Evolutionary conservation across 306 rosid species (phyloP), one percentile per base, ranked within the genome.

Genomic region (Gynostemma pentaphyllum): DNA sequence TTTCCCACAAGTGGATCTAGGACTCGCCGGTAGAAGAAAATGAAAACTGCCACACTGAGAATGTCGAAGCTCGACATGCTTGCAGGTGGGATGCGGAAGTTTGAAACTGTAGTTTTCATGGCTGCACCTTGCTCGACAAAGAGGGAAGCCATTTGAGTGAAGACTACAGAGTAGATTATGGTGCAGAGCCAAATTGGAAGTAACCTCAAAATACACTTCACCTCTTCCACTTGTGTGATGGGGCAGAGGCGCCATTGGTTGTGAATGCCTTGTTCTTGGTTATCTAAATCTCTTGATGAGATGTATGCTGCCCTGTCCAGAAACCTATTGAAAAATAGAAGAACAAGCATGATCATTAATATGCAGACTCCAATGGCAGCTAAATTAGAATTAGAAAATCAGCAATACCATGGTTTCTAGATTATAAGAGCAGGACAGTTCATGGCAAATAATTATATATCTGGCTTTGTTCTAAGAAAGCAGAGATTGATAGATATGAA

Each of bases 111-210:
- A 32, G 95, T 82, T 65, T 94, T 84, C 99, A 94, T 94, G 70
- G 90, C 99, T 1, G 95, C 94, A 13, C 99, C 99, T 81, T 94
- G 99, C 81, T 88, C 99, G 47, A 94, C 99, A 53, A 94, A 94
- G 72, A 94, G 97, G 16, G 99, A 94, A 36, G 96, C 97, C 99
- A 94, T 94, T 76, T 94, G 99, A 62, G 99, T 88, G 78, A 88
- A 94, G 70, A 88, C 99, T 52, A 94, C 99, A 0, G 99, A 94
- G 83, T 88, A 94, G 76, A 94, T 69, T 71, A 94, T 94, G 71
- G 99, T 94, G 86, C 99, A 94, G 66, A 94, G 91, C 99, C 99
- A 94, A 28, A 94, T 94, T 26, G 99, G 99, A 71, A 94, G 94
- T 32, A 94, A 80, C 69, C 99, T 82, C 21, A 94, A 73, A 72